phyloP scores from a whole-genome alignment of 1,139 yeast genomes.

The Blastobotrys arbuscula region DNA sequence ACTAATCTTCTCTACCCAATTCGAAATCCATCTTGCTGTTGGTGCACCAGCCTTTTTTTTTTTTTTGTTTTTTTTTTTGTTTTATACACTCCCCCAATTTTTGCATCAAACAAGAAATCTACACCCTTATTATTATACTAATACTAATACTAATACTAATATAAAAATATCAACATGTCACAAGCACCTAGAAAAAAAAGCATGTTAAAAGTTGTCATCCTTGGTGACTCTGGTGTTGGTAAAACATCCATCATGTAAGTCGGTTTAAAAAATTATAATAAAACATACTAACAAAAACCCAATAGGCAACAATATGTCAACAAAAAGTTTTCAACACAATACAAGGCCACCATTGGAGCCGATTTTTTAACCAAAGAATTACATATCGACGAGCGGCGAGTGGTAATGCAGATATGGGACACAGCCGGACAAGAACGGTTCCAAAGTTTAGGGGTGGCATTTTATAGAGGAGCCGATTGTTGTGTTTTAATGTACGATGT shows the following conservation, averaged over 20 bases:
- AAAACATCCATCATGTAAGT: constrained; percentile 77
- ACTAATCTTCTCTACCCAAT: too few species aligned
- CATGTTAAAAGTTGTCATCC: constrained; percentile 83
- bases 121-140: background rate
- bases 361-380: constrained; percentile 93
- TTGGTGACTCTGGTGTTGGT: constrained; percentile 98
- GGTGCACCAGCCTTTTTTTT: background rate
- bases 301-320: constrained; percentile 81
- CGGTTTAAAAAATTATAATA: constrained; percentile 23
- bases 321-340: constrained; percentile 90
- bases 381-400: constrained; percentile 71
- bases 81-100: background rate
- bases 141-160: background rate
- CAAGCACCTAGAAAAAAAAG: constrained; percentile 62
- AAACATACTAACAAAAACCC: constrained; percentile 2
- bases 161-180: constrained; percentile 2
- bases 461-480: constrained; percentile 97
- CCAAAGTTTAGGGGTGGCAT: constrained; percentile 95
- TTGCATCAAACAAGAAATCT: background rate
- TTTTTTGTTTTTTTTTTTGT: background rate
- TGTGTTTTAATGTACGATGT: constrained; percentile 95
- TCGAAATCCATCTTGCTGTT: too few species aligned
- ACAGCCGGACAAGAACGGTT: constrained; percentile 87
- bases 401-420: constrained; percentile 85
- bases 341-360: constrained; percentile 97